Evolutionary conservation across 768 basidiomycete species (phyloP), one percentile per base, ranked within the genome.

Genomic region (Lentinula boryana): DNA sequence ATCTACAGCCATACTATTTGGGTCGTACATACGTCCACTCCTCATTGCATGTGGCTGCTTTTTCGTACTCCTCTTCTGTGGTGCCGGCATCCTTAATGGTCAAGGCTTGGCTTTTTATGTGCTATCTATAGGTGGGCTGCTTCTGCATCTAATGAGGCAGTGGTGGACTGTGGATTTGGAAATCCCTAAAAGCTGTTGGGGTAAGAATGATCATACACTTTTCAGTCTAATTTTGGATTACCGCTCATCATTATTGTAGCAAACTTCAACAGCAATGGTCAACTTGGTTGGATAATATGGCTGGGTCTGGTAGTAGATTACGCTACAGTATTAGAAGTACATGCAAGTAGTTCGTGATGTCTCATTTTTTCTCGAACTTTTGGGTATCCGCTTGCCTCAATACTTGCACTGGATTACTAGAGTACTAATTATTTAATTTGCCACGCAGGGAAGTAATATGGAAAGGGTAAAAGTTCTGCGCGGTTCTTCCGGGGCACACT

Each of bases 1-100:
- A 62, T 91, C 88, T 6, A 91, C 88, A 27, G 89, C 91, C 0
- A 80, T 91, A 48, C 77, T 89, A 13, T 89, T 88, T 67, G 87
- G 85, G 13, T 70, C 76, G 2, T 78, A 79, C 70, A 83, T 88
- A 35, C 77, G 81, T 2, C 78, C 83, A 0, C 74, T 89, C 61
- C 78, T 90, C 40, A 69, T 81, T 10, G 60, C 67, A 38, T 85
- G 87, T 65, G 83, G 80, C 0, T 53, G 78, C 3, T 68, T 67
- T 0, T 88, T 91, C 68, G 68, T 87, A 46, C 68, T 71, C 2
- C 72, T 80, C 67, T 75, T 91, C 27, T 69, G 75, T n/a, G 62
- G 76, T 33, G 78, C 81, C 0, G 90, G 89, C 0, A 70, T 78
- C 63, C 67, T 79, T 9, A 86, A 87, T 59, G 67, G 70, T 0